Evolutionary conservation across 169 alveolate genomes (phyloP), one percentile per base, ranked within the genome.

Genomic region (Babesia ovata): DNA sequence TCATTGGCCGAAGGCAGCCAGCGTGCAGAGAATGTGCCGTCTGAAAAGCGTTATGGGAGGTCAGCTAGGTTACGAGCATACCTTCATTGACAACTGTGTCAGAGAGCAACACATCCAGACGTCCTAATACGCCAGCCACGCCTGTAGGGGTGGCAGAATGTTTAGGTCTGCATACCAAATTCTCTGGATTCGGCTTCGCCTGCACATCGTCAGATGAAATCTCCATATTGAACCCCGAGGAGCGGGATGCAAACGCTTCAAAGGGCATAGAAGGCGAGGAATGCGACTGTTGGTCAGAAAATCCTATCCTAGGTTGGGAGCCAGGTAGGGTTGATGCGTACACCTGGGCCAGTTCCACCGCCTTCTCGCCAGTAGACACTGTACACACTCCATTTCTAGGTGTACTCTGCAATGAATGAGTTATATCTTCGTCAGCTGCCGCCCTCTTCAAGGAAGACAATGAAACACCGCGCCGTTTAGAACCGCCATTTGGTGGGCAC

Each of bases 1-100:
- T 81, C 81, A 26, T 63, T 9, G 53, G 93, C 93, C 48, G 82
- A 81, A 28, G 57, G 53, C 58, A 85, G 71, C 93, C 93, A 89
- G n/a, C 79, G 61, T 45, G 56, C 44, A 22, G 75, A 70, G 63
- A 78, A 88, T 28, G 71, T 62, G 0, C 93, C 91, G 58, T 84
- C 93, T 28, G 73, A 36, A 53, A 53, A 45, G 16, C 46, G 29
- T 24, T 46, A 74, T 52, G 19, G 33, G 13, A 57, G 21, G 19
- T 11, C 7, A n/a, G 3, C 21, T 16, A 13, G 7, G 17, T 61
- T 28, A 4, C 19, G 6, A 14, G 2, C 84, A 44, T 45, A 79
- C 87, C 83, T 50, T 50, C 44, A 11, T 48, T 42, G 57, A 67
- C 39, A n/a, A 67, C 22, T 8, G 24, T 54, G 56, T 67, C 76